Evolutionary conservation across 768 basidiomycete species (phyloP), one percentile per base, ranked within the genome.

Genomic region (Sistotremastrum suecicum): DNA sequence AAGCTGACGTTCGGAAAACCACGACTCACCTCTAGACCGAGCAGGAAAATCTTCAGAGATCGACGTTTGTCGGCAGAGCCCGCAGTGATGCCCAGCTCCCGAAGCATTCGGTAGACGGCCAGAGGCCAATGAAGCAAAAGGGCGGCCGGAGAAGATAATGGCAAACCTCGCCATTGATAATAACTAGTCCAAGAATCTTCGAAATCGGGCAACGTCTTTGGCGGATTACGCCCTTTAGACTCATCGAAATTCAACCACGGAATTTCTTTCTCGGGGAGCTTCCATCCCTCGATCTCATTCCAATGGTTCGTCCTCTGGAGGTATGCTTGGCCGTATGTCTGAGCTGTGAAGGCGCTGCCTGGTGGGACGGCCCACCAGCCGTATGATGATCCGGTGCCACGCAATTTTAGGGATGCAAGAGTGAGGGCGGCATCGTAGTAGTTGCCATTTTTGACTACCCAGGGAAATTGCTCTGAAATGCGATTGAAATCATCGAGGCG

Each of bases 111-210:
- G 37, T 50, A 50, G 32, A 49, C 29, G 11, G 46, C 39, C 7
- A 50, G 41, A 9, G 46, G 37, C 49, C 49, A 50, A 35, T 47
- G 49, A 10, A 50, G 35, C 7, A 35, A 34, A n/a, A 47, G 35
- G 10, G 49, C 49, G 5, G 46, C 49, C 29, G 49, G 46, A 36
- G 49, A 50, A 11, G 5, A 10, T 7, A 50, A 30, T 9, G 47
- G 49, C 4, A 50, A 37, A 10, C 34, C 39, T 20, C 49, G 28
- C 49, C 49, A 50, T 46, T 32, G 40, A 33, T 50, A 50, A 43
- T 50, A 50, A 36, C 49, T 50, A 34, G 30, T 50, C 49, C 49
- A 50, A 34, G 10, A 41, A 34, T 41, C 20, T 36, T 50, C 47
- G 33, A 50, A 50, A 4, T 10, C 8, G n/a, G 48, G 49, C 20